Conservation (phyloP, 306 rosid genomes). For the Fragaria nilgerrensis region DNA sequence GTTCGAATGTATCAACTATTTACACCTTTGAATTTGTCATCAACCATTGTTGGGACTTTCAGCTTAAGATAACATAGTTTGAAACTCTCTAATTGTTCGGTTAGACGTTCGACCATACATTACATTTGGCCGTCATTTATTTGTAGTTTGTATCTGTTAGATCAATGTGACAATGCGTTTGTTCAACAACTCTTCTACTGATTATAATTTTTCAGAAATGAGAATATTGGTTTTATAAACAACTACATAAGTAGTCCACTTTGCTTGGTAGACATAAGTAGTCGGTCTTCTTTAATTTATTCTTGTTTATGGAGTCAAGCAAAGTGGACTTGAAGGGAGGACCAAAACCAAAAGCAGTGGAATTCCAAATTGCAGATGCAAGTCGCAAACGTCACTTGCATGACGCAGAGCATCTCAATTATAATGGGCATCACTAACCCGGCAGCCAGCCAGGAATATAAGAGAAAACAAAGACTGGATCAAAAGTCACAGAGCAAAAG, state of each 20-base stretch:
- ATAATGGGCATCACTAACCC: constrained; percentile 1
- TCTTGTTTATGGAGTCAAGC: neutral
- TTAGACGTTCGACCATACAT: neutral
- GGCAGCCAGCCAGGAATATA: neutral
- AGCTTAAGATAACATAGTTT: neutral
- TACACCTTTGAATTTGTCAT: too few species aligned
- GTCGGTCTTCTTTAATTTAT: neutral
- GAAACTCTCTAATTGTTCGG: too few species aligned
- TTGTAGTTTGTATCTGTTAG: neutral
- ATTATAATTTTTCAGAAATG: too few species aligned
- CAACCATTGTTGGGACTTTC: neutral
- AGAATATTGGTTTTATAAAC: too few species aligned
- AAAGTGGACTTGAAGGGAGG: neutral
- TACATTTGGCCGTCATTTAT: neutral
- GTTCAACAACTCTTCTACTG: too few species aligned
- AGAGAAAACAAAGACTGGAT: neutral
- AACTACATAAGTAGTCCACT: too few species aligned
- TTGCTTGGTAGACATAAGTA: too few species aligned
- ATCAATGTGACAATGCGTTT: neutral
- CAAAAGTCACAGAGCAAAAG: neutral
- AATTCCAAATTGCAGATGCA: neutral
- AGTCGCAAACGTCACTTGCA: constrained; percentile 11
- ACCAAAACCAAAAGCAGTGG: neutral
- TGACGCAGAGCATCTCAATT: neutral
- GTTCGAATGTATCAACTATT: too few species aligned